phyloP scores from a whole-genome alignment of 305 asterid genomes.

The Solanum aculeatissimum region DNA sequence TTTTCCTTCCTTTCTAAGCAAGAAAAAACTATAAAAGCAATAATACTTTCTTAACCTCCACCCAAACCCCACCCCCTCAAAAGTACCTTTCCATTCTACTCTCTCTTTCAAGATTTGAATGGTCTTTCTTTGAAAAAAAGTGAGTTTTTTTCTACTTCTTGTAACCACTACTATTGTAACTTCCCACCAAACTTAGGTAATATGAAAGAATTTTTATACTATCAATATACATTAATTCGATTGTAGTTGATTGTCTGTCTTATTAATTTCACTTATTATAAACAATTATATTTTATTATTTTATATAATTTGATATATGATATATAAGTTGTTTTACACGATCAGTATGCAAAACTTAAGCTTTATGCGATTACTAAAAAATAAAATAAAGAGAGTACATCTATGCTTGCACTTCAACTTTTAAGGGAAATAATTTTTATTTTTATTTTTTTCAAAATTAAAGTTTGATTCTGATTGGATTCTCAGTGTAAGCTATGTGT shows the following conservation, averaged over 20 bases:
- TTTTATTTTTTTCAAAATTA: neutral
- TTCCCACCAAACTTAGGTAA: slow-evolving; percentile 12
- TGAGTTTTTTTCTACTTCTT: neutral
- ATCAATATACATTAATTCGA: no score
- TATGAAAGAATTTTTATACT: no score
- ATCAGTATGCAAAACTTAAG: neutral
- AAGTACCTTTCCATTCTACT: neutral
- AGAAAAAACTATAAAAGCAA: slow-evolving; percentile 6
- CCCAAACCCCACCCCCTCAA: neutral
- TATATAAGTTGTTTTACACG: neutral
- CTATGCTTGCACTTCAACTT: neutral
- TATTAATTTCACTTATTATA: neutral
- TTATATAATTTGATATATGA: neutral
- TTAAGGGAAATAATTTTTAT: neutral
- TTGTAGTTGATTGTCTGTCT: no score
- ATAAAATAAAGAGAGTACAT: neutral
- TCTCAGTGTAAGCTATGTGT: no score
- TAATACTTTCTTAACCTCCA: neutral
- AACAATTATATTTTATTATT: neutral
- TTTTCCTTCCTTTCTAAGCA: slow-evolving; percentile 16
- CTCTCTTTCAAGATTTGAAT: neutral
- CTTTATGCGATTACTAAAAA: no score
- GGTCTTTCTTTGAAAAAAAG: neutral
- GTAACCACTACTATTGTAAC: slow-evolving; percentile 7
- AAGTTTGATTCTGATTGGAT: neutral